Base-by-base conservation (phyloP, 805 yeast species). In the Candida khao-thaluensis region DNA sequence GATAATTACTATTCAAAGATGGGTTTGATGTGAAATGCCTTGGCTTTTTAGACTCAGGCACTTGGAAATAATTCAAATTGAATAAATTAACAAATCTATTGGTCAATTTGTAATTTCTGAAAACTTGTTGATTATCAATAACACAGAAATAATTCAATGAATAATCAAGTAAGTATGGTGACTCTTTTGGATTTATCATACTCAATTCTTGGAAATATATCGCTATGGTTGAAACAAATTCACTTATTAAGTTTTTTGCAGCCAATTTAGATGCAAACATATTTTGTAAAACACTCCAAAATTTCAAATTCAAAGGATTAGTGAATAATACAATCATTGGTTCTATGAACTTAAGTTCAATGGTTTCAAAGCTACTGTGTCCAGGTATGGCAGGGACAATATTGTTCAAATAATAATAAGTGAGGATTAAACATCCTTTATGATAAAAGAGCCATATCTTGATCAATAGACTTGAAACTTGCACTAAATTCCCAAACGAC, bases 401-500 rank as follows among this genome's bases (percentile, higher is more conserved):
- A 15, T 24, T 30, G 12, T 41, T 38, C 5, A 40, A 17, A 32
- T 48, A 51, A 30, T 39, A 52, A 24, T 54, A 42, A 27, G 45
- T 52, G 11, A 53, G n/a, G 2, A 56, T 43, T 16, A 56, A 38
- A 37, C 60, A 56, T 1, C 60, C 60, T 40, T 53, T 54, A 17
- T 51, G 48, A 35, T 49, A 56, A 31, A 56, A 54, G 8, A 56
- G 43, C 60, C 60, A 56, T 11, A 49, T 7, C 33, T 48, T 53
- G 4, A 47, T 15, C 1, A 30, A 30, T 9, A 43, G 39, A 30
- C 47, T 44, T 9, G 39, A 8, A 2, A 41, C n/a, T 9, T 38
- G 35, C 7, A 38, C 14, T 1, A 38, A 20, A 24, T 49, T 47
- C 8, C 41, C 37, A 8, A 35, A 18, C 2, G 52, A 40, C 7